phyloP scores from a whole-genome alignment of 306 rosid genomes.

The Cotoneaster glaucophyllus region DNA sequence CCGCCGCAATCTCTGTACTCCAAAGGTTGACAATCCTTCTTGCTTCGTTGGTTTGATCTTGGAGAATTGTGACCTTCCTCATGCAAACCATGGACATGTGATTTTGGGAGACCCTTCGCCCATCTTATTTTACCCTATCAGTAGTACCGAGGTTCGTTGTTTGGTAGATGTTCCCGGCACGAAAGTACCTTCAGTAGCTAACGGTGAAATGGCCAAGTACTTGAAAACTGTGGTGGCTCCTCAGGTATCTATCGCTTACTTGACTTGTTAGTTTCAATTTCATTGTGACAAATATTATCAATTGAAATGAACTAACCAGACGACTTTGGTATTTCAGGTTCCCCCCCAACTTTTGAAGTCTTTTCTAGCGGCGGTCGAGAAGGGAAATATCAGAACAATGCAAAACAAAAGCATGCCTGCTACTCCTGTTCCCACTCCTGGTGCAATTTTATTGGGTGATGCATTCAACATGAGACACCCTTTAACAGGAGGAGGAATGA shows the following conservation, averaged over 20 bases:
- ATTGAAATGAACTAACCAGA: not conserved
- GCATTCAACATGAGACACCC: slow-evolving; percentile 94
- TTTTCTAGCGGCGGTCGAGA: slow-evolving; percentile 58
- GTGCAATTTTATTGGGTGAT: slow-evolving; percentile 78
- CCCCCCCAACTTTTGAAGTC: slow-evolving; percentile 51
- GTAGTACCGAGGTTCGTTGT: slow-evolving; percentile 65
- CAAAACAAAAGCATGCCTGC: slow-evolving; percentile 80
- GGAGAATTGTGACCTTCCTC: slow-evolving; percentile 67
- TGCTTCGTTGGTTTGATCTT: slow-evolving; percentile 66
- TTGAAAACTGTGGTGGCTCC: slow-evolving; percentile 66
- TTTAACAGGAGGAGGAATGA: slow-evolving; percentile 92
- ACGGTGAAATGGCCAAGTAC: slow-evolving; percentile 66
- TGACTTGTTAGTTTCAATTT: not conserved
- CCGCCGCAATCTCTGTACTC: slow-evolving; percentile 62
- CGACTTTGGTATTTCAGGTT: slow-evolving; percentile 33
- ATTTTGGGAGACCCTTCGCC: slow-evolving; percentile 79
- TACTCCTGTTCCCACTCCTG: slow-evolving; percentile 53
- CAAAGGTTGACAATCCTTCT: slow-evolving; percentile 70
- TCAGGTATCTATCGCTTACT: slow-evolving; percentile 41
- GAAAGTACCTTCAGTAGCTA: slow-evolving; percentile 60
- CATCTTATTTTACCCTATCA: slow-evolving; percentile 62
- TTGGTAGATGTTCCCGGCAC: slow-evolving; percentile 75
- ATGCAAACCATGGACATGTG: slow-evolving; percentile 67
- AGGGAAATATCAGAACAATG: slow-evolving; percentile 71
- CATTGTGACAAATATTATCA: not conserved